Conservation (phyloP, 108 stramenopile species). For the Epithemia pelagica region DNA sequence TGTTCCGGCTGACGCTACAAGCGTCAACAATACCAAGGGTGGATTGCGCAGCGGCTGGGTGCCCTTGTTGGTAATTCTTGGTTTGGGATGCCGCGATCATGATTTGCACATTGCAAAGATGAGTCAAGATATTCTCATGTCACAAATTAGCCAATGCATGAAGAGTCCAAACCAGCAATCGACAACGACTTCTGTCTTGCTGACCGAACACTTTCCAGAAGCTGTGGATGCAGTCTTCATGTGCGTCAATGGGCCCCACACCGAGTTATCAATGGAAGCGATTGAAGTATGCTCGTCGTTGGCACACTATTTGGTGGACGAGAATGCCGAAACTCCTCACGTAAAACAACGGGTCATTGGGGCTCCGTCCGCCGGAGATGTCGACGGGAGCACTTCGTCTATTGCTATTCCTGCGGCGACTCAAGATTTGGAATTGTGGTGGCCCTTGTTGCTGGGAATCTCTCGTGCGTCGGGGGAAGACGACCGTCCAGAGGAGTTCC, state of each 20-base stretch:
- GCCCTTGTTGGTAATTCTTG: constrained; percentile 84
- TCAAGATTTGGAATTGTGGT: constrained; percentile 87
- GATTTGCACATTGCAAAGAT: constrained; percentile 63
- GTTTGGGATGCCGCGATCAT: constrained; percentile 74
- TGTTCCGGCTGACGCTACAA: neutral
- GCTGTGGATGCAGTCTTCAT: constrained; percentile 82
- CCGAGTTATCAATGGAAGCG: constrained; percentile 67
- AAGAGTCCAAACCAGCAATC: constrained; percentile 12
- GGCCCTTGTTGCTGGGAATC: constrained; percentile 93
- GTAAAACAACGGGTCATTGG: constrained; percentile 12
- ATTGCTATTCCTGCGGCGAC: constrained; percentile 1
- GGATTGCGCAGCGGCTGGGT: constrained; percentile 90
- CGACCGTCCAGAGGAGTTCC: constrained; percentile 59
- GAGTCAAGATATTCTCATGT: constrained; percentile 58
- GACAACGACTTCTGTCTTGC: constrained; percentile 11
- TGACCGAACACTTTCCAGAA: constrained; percentile 87
- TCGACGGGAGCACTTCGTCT: constrained; percentile 7
- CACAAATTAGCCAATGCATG: constrained; percentile 47
- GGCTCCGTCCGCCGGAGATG: constrained; percentile 16
- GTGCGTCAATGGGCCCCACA: constrained; percentile 78
- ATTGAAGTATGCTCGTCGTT: constrained; percentile 56
- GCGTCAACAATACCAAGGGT: constrained; percentile 11
- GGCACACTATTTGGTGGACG: constrained; percentile 51
- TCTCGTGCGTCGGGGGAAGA: constrained; percentile 60
- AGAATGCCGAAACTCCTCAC: constrained; percentile 19